phyloP scores from a whole-genome alignment of 768 basidiomycete genomes.

The Mycena pura region DNA sequence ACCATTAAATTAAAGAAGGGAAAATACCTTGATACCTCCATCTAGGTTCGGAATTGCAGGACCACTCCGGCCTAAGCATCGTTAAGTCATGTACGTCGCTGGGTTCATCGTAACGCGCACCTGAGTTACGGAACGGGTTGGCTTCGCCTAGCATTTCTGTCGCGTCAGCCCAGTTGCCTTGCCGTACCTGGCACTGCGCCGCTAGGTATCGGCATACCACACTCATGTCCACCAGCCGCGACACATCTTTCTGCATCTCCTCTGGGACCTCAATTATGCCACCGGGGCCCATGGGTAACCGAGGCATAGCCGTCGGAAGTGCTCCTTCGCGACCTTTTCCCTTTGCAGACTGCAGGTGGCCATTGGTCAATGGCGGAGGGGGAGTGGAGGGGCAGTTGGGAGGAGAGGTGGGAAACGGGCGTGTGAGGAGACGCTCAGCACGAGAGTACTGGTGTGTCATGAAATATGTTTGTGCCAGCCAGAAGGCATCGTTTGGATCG shows the following conservation, averaged over 20 bases:
- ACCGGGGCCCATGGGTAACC: slow-evolving; percentile 75
- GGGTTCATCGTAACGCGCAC: slow-evolving; percentile 41
- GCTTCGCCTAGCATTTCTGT: slow-evolving; percentile 27
- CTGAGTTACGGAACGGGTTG: slow-evolving; percentile 47
- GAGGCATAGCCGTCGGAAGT: slow-evolving; percentile 45
- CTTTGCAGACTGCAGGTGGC: slow-evolving; percentile 50
- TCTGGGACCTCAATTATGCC: slow-evolving; percentile 75
- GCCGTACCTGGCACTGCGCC: slow-evolving; percentile 86
- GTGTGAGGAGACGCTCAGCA: slow-evolving; percentile 87
- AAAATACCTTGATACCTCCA: slow-evolving; percentile 89
- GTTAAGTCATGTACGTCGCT: neutral
- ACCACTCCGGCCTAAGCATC: slow-evolving; percentile 60
- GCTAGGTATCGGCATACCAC: slow-evolving; percentile 96
- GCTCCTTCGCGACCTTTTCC: slow-evolving; percentile 69
- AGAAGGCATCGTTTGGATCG: slow-evolving; percentile 98
- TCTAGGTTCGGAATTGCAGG: slow-evolving; percentile 81
- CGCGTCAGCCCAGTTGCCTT: slow-evolving; percentile 15
- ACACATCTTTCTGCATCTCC: slow-evolving; percentile 67
- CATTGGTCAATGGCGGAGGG: slow-evolving; percentile 46
- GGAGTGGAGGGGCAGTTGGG: slow-evolving; percentile 46
- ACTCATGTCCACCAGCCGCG: slow-evolving; percentile 90
- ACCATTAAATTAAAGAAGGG: neutral
- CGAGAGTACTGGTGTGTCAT: slow-evolving; percentile 95
- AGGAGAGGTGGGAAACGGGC: slow-evolving; percentile 74
- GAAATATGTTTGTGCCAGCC: slow-evolving; percentile 98